Evolutionary conservation across 441 rosid species (phyloP).

Genomic region (Melastoma candidum): DNA sequence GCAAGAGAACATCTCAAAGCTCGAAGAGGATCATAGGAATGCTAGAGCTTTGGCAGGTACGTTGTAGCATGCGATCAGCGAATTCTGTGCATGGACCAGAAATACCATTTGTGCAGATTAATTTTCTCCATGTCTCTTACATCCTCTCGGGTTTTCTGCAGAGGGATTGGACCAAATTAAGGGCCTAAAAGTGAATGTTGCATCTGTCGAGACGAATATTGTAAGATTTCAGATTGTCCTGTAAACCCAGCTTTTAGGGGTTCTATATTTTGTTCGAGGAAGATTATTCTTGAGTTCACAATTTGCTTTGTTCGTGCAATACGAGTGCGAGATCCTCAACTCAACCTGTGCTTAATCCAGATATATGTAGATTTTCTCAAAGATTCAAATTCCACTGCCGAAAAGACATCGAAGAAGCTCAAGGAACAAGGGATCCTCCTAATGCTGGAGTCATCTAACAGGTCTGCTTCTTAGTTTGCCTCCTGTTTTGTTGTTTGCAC

Average conservation of each 20-base stretch:
- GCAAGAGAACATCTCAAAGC: slow-evolving; percentile 56
- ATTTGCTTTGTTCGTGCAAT: not conserved
- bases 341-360: slow-evolving; percentile 24
- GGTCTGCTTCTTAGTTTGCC: slow-evolving; percentile 23
- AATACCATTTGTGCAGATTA: too few relatives aligned
- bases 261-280: not conserved
- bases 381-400: slow-evolving; percentile 42
- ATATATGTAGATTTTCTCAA: slow-evolving; percentile 46
- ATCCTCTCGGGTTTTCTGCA: slow-evolving; percentile 15
- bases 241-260: too few relatives aligned
- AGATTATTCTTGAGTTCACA: not conserved
- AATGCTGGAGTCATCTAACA: slow-evolving; percentile 44
- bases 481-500: not conserved
- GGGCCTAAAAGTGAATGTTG: slow-evolving; percentile 51
- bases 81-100: too few relatives aligned
- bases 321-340: not conserved
- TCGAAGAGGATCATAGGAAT: slow-evolving; percentile 67
- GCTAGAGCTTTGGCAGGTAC: slow-evolving; percentile 74
- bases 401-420: slow-evolving; percentile 49
- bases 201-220: slow-evolving; percentile 78
- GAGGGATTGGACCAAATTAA: slow-evolving; percentile 73
- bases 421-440: slow-evolving; percentile 57
- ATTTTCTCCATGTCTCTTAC: too few relatives aligned
- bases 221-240: slow-evolving; percentile 30
- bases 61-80: not conserved